Percentiles rank a stretch among this genome's conserved stretches.
Conservation (phyloP, 2,329 filamentous ascomycete genomes). For the Clarireedia monteithiana region DNA sequence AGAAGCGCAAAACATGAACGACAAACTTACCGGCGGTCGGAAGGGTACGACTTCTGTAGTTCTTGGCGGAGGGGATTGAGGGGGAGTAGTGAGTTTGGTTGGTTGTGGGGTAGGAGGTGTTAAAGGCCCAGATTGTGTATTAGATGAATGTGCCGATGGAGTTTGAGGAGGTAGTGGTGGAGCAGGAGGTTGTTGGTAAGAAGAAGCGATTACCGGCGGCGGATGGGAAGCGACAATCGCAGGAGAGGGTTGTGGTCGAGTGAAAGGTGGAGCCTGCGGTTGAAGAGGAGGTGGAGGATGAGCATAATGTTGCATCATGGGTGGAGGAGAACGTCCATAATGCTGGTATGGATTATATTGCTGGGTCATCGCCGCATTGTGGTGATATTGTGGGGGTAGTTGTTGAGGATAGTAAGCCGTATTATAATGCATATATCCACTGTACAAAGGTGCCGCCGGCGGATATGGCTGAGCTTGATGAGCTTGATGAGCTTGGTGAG, state of each 20-base stretch:
- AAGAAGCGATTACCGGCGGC: conserved; percentile 33
- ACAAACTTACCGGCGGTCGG: conserved; percentile 42
- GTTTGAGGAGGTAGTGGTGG: conserved; percentile 35
- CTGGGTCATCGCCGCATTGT: conserved; percentile 40
- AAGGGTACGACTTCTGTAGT: conserved; percentile 31
- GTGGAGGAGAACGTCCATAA: conserved; percentile 43
- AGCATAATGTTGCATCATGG: conserved; percentile 45
- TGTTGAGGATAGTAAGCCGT: conserved; percentile 45
- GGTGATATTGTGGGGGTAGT: conserved; percentile 53
- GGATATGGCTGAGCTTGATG: conserved; percentile 36
- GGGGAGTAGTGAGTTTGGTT: conserved; percentile 17
- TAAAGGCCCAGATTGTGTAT: conserved; percentile 28
- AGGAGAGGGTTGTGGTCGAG: conserved; percentile 45
- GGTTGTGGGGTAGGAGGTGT: conserved; percentile 41
- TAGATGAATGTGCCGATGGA: conserved; percentile 29
- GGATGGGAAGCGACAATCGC: conserved; percentile 49
- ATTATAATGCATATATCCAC: conserved; percentile 43
- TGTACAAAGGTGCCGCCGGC: conserved; percentile 38
- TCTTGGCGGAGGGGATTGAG: conserved; percentile 22
- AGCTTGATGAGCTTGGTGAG: conserved; percentile 28
- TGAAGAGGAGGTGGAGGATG: conserved; percentile 29
- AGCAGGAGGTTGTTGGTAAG: conserved; percentile 42
- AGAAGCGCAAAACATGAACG: neutral
- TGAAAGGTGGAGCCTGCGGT: conserved; percentile 31
- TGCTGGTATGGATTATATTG: conserved; percentile 36